Base-by-base conservation (phyloP, 169 alveolate genomes). In the Eimeria nieschulzi region DNA sequence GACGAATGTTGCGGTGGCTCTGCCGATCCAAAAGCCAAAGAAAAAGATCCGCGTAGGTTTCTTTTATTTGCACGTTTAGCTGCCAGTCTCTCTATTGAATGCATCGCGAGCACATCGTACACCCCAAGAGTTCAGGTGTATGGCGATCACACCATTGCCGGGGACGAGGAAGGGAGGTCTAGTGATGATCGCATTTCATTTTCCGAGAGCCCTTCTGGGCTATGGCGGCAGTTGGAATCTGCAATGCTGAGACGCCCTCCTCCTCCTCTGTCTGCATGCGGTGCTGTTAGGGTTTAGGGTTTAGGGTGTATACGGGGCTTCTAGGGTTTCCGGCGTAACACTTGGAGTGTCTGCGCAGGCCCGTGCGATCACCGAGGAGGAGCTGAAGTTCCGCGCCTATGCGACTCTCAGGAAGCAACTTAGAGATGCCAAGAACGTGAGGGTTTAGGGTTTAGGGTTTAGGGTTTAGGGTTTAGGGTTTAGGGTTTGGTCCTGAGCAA, bases 341-440 rank as follows among this genome's bases (percentile, higher is more conserved):
- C 9, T 6, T 61, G 19, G 25, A 21, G 9, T 9, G 23, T 15
- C 46, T 23, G 7, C 54, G 25, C 95, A 92, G 95, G 91, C 95
- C 39, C 91, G 96, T 2, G 95, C 94, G 72, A 93, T 95, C 94
- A 93, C 96, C 13, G 95, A 75, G 55, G 96, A 75, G 86, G 96
- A 95, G 94, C 88, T 75, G 95, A 83, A 72, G 53, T 90, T 86
- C 51, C 80, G 83, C 63, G 96, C 94, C 76, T 95, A 95, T 94
- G 94, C 94, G 70, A 88, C 92, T 80, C 91, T 95, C 66, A 92
- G 95, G 88, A 93, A 93, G 95, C 94, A 95, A 2, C 93, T 92
- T 79, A 73, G 94, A 78, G 92, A 87, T 71, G 66, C 78, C 80
- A 92, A 93, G 91, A 91, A 70, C 78, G 94, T 75, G 15, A 88